Percentiles rank a stretch among this genome's conserved stretches.
These are phyloP conservation scores for Backusella luteola DNA, from an alignment of 192 early-diverging fungal species.

Conservation along the genomic window DNA sequence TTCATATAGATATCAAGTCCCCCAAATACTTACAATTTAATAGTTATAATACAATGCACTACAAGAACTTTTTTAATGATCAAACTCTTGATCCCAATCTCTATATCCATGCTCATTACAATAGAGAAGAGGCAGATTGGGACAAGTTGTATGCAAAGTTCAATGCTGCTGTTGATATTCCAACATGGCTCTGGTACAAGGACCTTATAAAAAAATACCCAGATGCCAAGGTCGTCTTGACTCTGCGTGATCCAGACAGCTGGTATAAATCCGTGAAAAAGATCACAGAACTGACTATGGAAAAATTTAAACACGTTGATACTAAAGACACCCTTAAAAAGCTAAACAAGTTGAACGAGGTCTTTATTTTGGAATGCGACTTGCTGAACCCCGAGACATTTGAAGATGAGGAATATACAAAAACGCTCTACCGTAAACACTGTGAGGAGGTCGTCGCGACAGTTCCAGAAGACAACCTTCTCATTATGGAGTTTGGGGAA, in stretches of 20 bases:
- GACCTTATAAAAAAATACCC: slow-evolving; percentile 22
- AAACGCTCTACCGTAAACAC: background rate
- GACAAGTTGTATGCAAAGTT: slow-evolving; percentile 5
- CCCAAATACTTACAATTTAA: background rate
- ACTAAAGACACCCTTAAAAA: background rate
- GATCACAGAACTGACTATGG: background rate
- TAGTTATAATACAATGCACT: slow-evolving; percentile 22
- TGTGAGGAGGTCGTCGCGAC: background rate
- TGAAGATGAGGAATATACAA: background rate
- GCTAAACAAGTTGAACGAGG: background rate
- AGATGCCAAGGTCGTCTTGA: slow-evolving; percentile 20
- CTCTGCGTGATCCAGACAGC: slow-evolving; percentile 12
- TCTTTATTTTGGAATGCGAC: background rate
- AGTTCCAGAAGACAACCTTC: background rate
- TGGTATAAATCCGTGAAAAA: slow-evolving; percentile 20
- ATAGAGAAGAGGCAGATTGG: slow-evolving; percentile 18
- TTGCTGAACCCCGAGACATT: background rate
- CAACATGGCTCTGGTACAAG: slow-evolving; percentile 18
- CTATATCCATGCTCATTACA: background rate
- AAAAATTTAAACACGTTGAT: background rate
- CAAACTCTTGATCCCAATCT: background rate
- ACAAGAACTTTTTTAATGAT: slow-evolving; percentile 14
- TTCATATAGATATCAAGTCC: background rate
- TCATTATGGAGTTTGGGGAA: slow-evolving; percentile 9
- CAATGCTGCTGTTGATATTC: slow-evolving; percentile 20